Evolutionary conservation across 2,329 filamentous ascomycete genomes (phyloP), one percentile per base, ranked within the genome.

Genomic region (Hortaea sp.): DNA sequence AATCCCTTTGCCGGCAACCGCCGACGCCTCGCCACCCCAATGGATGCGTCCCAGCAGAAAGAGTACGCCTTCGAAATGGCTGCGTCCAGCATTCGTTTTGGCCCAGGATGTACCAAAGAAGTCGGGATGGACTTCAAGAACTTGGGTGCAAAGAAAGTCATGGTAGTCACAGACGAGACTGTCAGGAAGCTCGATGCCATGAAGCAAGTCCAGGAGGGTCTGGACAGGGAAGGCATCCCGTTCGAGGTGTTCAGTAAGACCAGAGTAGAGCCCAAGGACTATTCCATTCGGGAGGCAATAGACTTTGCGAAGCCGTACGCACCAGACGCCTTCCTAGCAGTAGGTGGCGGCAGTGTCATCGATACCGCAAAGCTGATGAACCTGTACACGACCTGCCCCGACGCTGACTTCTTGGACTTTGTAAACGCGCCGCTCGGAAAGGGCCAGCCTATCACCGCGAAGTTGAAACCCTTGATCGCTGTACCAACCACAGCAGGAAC

Each of bases 31-130:
- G 88, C 87, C n/a, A 90, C 87, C 0, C 87, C 89, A 0, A 70
- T 84, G 29, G 82, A 88, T 58, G 69, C 75, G 6, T 76, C 78
- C 2, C 77, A 81, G 53, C 78, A 88, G 60, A 95, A 94, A 65
- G 92, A 98, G 66, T 98, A 98, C 69, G 92, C 92, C 10, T 98
- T 98, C 63, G 92, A 98, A 66, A 94, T 98, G 90, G 92, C 92
- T 0, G 88, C 92, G 1, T 94, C 87, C 1, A 87, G 84, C 29
- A 95, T 98, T 60, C 81, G 92, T 9, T 98, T 97, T 59, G 92
- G 92, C 0, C 87, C 88, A 0, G 92, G 92, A 5, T 85, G 84
- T 47, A 98, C 92, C 27, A 87, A 88, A 66, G 92, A 98, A 67
- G 88, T 98, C 13, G 92, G 92, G 53, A 97, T 97, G 92, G 92